Evolutionary conservation across 192 early-diverging fungal species (phyloP).

Genomic region (Entomortierella beljakovae): DNA sequence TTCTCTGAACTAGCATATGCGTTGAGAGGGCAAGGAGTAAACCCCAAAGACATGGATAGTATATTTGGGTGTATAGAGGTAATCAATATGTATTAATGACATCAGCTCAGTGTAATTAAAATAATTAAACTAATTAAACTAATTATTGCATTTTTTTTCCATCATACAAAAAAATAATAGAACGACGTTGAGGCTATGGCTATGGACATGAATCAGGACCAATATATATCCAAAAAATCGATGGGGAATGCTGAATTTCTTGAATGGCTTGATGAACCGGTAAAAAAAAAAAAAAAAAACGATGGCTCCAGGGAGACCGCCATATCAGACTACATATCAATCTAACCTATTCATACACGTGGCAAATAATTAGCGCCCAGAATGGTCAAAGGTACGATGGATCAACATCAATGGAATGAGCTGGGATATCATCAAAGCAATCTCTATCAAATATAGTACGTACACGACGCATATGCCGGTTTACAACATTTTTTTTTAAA

Average conservation of each 20-base stretch:
- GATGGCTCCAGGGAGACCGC: too few species aligned
- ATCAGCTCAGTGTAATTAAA: neutral
- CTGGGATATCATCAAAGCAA: slow-evolving; percentile 57
- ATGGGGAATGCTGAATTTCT: slow-evolving; percentile 43
- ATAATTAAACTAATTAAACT: neutral
- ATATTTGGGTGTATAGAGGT: slow-evolving; percentile 45
- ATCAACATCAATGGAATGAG: slow-evolving; percentile 64
- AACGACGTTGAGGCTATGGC: slow-evolving; percentile 29
- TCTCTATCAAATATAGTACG: slow-evolving; percentile 54
- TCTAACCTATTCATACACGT: too few species aligned
- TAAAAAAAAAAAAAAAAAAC: slow-evolving; percentile 7
- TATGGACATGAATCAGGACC: slow-evolving; percentile 28
- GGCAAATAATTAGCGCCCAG: slow-evolving; percentile 57
- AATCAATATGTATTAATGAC: neutral
- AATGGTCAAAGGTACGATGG: slow-evolving; percentile 60
- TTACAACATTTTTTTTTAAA: too few species aligned
- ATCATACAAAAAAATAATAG: neutral
- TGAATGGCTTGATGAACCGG: slow-evolving; percentile 33
- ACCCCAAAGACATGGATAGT: slow-evolving; percentile 48
- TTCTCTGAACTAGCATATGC: slow-evolving; percentile 30
- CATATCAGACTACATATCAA: too few species aligned
- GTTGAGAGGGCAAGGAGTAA: slow-evolving; percentile 39
- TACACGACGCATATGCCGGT: neutral
- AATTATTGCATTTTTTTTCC: neutral
- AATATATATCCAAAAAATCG: slow-evolving; percentile 10